Evolutionary conservation across 1,284 basidiomycete genomes (phyloP).

Genomic region (Irpex sp.): DNA sequence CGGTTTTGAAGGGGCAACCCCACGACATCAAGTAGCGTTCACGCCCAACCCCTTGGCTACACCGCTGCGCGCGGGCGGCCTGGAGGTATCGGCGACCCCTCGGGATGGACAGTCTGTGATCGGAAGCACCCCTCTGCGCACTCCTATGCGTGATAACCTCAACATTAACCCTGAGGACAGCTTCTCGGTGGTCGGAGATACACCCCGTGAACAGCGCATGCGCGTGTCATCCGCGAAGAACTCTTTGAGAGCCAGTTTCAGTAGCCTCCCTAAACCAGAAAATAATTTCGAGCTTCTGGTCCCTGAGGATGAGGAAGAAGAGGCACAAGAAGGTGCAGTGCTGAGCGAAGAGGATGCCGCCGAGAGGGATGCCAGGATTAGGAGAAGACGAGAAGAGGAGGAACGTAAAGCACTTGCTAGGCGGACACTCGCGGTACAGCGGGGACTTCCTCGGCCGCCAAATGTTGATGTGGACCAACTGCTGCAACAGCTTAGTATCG

Average conservation of each 20-base stretch:
- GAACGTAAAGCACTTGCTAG: slow-evolving; percentile 77
- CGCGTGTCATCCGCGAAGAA: slow-evolving; percentile 63
- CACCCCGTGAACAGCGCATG: slow-evolving; percentile 72
- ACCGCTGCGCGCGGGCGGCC: slow-evolving; percentile 52
- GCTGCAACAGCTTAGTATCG: slow-evolving; percentile 53
- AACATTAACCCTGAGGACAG: slow-evolving; percentile 79
- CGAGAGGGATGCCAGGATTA: slow-evolving; percentile 82
- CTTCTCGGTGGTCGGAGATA: slow-evolving; percentile 53
- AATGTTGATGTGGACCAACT: slow-evolving; percentile 74
- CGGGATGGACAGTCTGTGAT: slow-evolving; percentile 37
- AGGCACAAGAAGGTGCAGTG: slow-evolving; percentile 38
- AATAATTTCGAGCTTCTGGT: slow-evolving; percentile 97
- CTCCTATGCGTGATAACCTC: slow-evolving; percentile 88
- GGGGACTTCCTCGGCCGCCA: slow-evolving; percentile 81
- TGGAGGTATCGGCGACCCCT: slow-evolving; percentile 62
- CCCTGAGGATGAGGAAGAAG: slow-evolving; percentile 79
- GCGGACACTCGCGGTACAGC: slow-evolving; percentile 80
- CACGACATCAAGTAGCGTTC: slow-evolving; percentile 82
- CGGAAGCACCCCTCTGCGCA: slow-evolving; percentile 79
- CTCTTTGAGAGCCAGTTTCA: slow-evolving; percentile 80
- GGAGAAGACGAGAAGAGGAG: slow-evolving; percentile 71
- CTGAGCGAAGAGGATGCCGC: slow-evolving; percentile 84
- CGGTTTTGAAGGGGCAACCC: slow-evolving; percentile 90
- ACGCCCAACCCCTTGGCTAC: slow-evolving; percentile 97
- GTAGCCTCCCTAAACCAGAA: slow-evolving; percentile 86